Percentiles rank a stretch among this genome's conserved stretches.
These are phyloP conservation scores for Wallacemonas collosoma DNA, from an alignment of 208 protist species.

Conservation along the genomic window DNA sequence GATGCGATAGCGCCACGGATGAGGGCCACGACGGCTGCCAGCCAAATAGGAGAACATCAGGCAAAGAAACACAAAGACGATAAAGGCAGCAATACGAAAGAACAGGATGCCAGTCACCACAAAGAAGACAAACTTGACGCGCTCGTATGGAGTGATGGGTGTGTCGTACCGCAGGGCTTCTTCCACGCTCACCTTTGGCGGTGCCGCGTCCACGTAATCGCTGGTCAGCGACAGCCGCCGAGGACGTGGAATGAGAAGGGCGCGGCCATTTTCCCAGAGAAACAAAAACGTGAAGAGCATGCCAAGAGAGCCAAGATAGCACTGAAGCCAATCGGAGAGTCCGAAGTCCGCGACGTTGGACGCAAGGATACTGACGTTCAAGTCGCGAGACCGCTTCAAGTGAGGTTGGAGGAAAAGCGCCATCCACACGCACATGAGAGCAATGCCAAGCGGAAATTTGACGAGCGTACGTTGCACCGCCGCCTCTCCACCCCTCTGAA, in stretches of 20 bases:
- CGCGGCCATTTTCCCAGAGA: conserved; percentile 45
- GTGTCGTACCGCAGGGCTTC: conserved; percentile 79
- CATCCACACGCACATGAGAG: conserved; percentile 6
- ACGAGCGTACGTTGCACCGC: conserved; percentile 7
- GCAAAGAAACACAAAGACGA: conserved; percentile 44
- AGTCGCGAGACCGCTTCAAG: background rate
- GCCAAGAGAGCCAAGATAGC: conserved; percentile 1
- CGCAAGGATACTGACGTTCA: background rate
- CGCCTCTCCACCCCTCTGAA: conserved; percentile 6
- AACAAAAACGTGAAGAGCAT: conserved; percentile 35
- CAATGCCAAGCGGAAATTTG: background rate
- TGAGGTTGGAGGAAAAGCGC: conserved; percentile 8
- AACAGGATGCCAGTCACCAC: conserved; percentile 61
- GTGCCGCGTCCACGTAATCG: conserved; percentile 63
- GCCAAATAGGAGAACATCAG: conserved; percentile 39
- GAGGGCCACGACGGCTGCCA: conserved; percentile 34
- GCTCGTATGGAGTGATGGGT: conserved; percentile 69
- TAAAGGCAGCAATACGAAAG: conserved; percentile 35
- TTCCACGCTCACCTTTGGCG: conserved; percentile 49
- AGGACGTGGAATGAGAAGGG: conserved; percentile 35
- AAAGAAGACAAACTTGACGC: conserved; percentile 71
- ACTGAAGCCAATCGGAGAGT: background rate
- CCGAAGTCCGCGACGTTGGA: background rate
- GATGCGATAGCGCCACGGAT: conserved; percentile 57
- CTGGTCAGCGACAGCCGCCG: conserved; percentile 51